Percentiles rank a stretch among this genome's conserved stretches.
phyloP scores from a whole-genome alignment of 208 protist species.

The Acanthamoeba triangularis region DNA sequence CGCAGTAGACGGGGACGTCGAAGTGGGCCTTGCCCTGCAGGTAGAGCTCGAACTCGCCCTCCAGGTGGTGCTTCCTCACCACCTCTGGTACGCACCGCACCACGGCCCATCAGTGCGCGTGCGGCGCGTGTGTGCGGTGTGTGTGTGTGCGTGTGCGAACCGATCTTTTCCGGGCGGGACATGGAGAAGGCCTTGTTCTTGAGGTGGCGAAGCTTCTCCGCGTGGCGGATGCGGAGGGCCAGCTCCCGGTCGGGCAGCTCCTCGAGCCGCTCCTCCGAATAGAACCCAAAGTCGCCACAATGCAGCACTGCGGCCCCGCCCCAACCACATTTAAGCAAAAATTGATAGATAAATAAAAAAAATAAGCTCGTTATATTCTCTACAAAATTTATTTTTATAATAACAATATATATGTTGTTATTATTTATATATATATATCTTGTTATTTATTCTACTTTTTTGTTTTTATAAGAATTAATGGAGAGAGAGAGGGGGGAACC shows the following conservation, averaged over 20 bases:
- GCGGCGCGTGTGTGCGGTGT: too few relatives aligned
- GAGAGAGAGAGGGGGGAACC: neutral
- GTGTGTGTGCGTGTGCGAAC: too few relatives aligned
- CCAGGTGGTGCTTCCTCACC: conserved; percentile 23
- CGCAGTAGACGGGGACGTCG: conserved; percentile 55
- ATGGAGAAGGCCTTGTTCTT: conserved; percentile 70
- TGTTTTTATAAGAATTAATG: too few relatives aligned
- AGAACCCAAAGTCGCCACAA: conserved; percentile 67
- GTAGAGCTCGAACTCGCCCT: conserved; percentile 65
- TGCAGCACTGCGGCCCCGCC: conserved; percentile 8
- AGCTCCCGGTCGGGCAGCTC: conserved; percentile 68
- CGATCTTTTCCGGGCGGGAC: conserved; percentile 51
- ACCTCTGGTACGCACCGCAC: neutral
- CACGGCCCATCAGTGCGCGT: neutral
- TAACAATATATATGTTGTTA: neutral
- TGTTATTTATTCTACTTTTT: too few relatives aligned
- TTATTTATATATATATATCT: neutral
- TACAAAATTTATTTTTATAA: too few relatives aligned
- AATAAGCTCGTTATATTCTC: too few relatives aligned
- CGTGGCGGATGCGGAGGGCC: conserved; percentile 25
- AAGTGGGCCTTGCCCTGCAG: conserved; percentile 11
- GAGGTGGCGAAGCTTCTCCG: conserved; percentile 29
- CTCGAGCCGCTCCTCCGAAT: conserved; percentile 49
- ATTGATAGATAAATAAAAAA: neutral
- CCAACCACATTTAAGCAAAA: neutral